Evolutionary conservation across 352 stramenopile species (phyloP), one percentile per base, ranked within the genome.

Genomic region (Pythium rishiriense): DNA sequence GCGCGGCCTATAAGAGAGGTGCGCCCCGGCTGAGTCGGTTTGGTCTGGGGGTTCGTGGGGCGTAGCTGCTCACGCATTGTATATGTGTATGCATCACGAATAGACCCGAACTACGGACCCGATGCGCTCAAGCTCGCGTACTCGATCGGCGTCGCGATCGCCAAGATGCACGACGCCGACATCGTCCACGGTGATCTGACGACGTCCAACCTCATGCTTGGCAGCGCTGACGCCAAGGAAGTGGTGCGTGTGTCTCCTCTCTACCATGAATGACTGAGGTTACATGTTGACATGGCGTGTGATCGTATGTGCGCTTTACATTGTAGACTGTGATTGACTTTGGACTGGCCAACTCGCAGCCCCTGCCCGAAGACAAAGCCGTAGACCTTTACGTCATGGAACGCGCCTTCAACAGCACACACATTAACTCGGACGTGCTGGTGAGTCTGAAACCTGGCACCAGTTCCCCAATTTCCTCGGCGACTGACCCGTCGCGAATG

Each of bases 331-430:
- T 94, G 66, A 94, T 94, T 49, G 85, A 94, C 60, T 94, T 94
- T 70, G 85, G 85, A 11, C 61, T 94, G n/a, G 85, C 83, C 46
- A 92, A 88, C 66, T 91, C 83, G 51, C 82, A 94, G 57, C 83
- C 85, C 28, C 69, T 93, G 39, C 83, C 84, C 8, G 92, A 98
- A 52, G 92, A 98, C 68, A 97, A 97, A 60, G 92, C 89, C 19
- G 92, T 98, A 14, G 92, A 98, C 41, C 74, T 98, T 11, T 98
- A 98, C 68, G 92, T 97, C 31, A 91, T 98, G 77, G 92, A 98
- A 68, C 85, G 92, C 42, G 92, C 92, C 4, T 97, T 98, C 71
- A 78, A 85, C 64, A 96, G 87, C 51, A 97, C 90, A 9, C 92
- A 98, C 62, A 74, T 93, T 35, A 83, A 96, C 46, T 93, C 89